These are phyloP conservation scores for Stellera chamaejasme DNA, from an alignment of 345 rosid genomes.

Conservation along the genomic window DNA sequence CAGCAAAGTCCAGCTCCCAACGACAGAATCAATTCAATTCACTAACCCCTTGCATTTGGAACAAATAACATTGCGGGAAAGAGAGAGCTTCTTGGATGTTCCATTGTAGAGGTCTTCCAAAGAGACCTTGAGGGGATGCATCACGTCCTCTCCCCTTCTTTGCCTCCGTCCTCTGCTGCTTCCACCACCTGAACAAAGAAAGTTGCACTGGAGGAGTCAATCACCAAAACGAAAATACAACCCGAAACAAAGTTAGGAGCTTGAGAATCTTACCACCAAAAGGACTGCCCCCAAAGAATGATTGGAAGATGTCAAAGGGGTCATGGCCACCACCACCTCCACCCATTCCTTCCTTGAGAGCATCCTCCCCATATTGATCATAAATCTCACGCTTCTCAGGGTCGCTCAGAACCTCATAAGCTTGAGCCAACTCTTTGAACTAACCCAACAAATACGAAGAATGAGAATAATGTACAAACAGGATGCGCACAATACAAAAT, in stretches of 20 bases:
- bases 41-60: constrained; percentile 87
- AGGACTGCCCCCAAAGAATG: constrained; percentile 74
- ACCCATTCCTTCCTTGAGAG: constrained; percentile 89
- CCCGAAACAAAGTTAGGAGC: background rate
- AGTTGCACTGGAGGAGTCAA: background rate
- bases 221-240: background rate
- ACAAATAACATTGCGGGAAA: constrained; percentile 68
- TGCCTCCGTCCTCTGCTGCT: constrained; percentile 87
- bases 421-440: constrained; percentile 80
- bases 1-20: no score
- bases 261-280: constrained; percentile 40
- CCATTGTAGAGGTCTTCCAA: constrained; percentile 82
- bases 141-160: constrained; percentile 85
- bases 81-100: constrained; percentile 73
- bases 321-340: constrained; percentile 62
- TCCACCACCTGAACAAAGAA: constrained; percentile 36
- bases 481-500: background rate
- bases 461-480: background rate
- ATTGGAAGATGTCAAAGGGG: constrained; percentile 68
- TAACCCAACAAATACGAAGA: constrained; percentile 11
- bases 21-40: no score
- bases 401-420: constrained; percentile 71
- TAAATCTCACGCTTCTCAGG: constrained; percentile 77
- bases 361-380: constrained; percentile 81
- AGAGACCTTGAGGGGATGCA: constrained; percentile 82